Evolutionary conservation across 495 filamentous ascomycete genomes (phyloP).

Genomic region (Chaetomium tenue): DNA sequence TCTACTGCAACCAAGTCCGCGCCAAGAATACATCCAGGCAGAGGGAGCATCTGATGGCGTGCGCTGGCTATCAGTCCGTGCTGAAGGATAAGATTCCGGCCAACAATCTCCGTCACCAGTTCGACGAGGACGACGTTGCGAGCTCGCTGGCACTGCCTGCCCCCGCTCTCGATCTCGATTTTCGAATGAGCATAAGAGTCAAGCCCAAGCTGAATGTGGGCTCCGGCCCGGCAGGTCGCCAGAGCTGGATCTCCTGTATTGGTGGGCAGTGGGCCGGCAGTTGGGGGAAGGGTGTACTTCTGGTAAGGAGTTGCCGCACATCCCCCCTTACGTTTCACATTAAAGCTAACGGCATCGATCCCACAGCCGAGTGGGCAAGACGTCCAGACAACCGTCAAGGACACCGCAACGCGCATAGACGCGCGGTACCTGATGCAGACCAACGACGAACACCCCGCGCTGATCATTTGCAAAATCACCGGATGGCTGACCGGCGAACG

Average conservation of each 20-base stretch:
- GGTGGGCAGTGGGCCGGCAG: constrained; percentile 36
- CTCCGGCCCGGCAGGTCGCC: constrained; percentile 18
- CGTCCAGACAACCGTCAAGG: constrained; percentile 29
- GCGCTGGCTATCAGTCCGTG: constrained; percentile 29
- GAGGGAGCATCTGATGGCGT: constrained; percentile 33
- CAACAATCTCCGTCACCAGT: constrained; percentile 34
- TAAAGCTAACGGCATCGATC: background rate
- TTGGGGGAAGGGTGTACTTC: constrained; percentile 34
- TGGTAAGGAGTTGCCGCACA: constrained; percentile 17
- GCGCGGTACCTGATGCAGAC: constrained; percentile 36
- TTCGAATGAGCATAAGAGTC: constrained; percentile 34
- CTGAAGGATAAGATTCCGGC: constrained; percentile 35
- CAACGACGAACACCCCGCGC: constrained; percentile 32
- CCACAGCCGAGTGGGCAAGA: constrained; percentile 33
- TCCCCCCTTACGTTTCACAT: background rate
- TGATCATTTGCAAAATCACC: constrained; percentile 33
- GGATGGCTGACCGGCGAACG: constrained; percentile 35
- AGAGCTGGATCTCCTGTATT: constrained; percentile 33
- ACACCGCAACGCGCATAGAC: constrained; percentile 31
- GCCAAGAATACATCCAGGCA: constrained; percentile 39
- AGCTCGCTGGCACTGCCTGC: constrained; percentile 30
- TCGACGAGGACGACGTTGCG: constrained; percentile 35
- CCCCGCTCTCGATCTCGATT: constrained; percentile 33
- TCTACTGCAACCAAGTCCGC: constrained; percentile 31
- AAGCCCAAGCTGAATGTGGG: constrained; percentile 35